These are phyloP conservation scores for Penicillium sp. DNA, from an alignment of 2,329 filamentous ascomycete species.

Conservation along the genomic window DNA sequence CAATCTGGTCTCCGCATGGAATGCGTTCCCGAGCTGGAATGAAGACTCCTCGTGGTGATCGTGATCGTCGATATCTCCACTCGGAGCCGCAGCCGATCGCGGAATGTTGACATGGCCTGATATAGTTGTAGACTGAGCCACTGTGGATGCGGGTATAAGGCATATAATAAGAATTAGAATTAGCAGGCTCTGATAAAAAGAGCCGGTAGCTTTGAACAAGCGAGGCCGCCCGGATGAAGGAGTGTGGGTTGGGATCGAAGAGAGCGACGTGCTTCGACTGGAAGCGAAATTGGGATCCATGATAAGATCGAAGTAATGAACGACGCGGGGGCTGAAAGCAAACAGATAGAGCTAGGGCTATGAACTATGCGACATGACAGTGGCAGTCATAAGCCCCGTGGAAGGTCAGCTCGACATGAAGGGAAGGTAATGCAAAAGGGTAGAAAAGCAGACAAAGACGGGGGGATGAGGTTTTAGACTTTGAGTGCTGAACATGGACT, in stretches of 20 bases:
- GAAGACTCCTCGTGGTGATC: conserved; percentile 14
- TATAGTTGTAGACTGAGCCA: conserved; percentile 7
- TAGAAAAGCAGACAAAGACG: neutral
- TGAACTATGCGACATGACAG: conserved; percentile 9
- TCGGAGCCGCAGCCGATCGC: conserved; percentile 13
- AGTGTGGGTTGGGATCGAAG: conserved; percentile 1
- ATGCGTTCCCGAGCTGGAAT: neutral
- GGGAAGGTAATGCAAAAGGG: neutral
- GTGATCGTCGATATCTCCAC: conserved; percentile 17
- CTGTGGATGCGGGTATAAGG: conserved; percentile 10
- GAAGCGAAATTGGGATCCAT: conserved; percentile 5
- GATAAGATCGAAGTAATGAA: conserved; percentile 7
- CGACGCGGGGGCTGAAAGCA: conserved; percentile 9
- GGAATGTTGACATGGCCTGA: conserved; percentile 3
- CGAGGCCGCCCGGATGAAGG: conserved; percentile 1
- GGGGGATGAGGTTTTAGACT: conserved; percentile 1
- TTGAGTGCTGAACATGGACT: conserved; percentile 4
- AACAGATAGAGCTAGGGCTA: conserved; percentile 2
- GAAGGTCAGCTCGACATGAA: neutral
- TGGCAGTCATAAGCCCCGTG: conserved; percentile 1
- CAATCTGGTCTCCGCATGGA: neutral
- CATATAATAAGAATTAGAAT: conserved; percentile 23
- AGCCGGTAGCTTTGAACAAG: neutral
- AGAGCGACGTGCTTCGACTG: conserved; percentile 5
- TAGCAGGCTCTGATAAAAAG: conserved; percentile 16